These are phyloP conservation scores for Pythium guiyangense DNA, from an alignment of 352 stramenopile genomes.

Conservation along the genomic window DNA sequence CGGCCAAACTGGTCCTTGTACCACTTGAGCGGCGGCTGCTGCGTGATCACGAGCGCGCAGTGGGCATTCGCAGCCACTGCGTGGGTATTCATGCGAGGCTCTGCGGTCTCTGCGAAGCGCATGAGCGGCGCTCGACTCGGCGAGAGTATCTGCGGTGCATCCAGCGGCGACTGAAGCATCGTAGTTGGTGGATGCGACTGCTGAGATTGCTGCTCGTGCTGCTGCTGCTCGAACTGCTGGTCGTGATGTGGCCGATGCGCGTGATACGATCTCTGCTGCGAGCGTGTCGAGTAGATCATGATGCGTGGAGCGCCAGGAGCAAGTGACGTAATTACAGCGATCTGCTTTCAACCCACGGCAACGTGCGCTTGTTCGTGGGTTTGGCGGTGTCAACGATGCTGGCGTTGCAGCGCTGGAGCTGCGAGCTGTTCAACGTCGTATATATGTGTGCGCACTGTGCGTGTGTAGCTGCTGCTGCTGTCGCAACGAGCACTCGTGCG, in stretches of 20 bases:
- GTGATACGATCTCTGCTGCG: not conserved
- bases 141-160: not conserved
- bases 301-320: not conserved
- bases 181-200: not conserved
- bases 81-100: conserved; percentile 1
- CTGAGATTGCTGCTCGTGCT: not conserved
- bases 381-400: too few relatives aligned
- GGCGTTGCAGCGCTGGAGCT: too few relatives aligned
- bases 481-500: too few relatives aligned
- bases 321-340: conserved; percentile 15
- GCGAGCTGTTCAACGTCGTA: too few relatives aligned
- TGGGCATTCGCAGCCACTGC: conserved; percentile 7
- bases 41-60: conserved; percentile 38
- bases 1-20: conserved; percentile 81
- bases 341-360: conserved; percentile 11
- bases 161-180: conserved; percentile 3
- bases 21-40: conserved; percentile 60
- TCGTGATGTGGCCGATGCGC: not conserved
- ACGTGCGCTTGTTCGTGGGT: too few relatives aligned
- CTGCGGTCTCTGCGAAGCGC: conserved; percentile 10
- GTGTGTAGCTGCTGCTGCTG: too few relatives aligned
- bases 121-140: not conserved
- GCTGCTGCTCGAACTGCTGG: not conserved
- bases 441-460: too few relatives aligned
- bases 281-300: conserved; percentile 1